phyloP scores from a whole-genome alignment of 73 alveolate species.

The Effrenium voratum region DNA sequence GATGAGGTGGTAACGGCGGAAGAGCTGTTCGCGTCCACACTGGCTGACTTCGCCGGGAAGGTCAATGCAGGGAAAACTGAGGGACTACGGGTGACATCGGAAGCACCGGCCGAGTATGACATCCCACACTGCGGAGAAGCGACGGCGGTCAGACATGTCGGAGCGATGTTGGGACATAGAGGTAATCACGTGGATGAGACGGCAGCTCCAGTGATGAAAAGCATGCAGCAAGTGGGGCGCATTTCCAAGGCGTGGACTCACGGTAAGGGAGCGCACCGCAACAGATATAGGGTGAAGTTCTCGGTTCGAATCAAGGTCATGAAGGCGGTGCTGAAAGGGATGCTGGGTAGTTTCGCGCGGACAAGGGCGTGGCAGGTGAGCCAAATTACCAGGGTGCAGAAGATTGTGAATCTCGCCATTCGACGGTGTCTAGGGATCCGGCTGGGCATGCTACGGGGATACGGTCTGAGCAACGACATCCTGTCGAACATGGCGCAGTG shows the following conservation, averaged over 20 bases:
- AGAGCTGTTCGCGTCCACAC: not conserved
- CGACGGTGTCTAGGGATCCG: no score
- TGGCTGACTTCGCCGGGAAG: not conserved
- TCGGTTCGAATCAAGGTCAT: no score
- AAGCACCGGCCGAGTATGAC: not conserved
- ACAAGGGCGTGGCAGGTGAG: no score
- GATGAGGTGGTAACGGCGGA: not conserved
- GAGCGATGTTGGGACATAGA: not conserved
- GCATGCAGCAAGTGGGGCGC: not conserved
- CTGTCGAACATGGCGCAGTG: not conserved
- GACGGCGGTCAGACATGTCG: not conserved
- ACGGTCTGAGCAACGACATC: not conserved
- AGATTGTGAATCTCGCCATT: no score
- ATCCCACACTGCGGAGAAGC: not conserved
- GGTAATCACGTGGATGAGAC: not conserved
- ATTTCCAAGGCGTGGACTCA: not conserved
- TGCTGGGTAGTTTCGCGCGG: no score
- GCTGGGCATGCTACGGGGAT: no score
- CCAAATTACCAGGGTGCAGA: no score
- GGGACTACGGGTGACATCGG: not conserved
- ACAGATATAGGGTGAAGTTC: not conserved
- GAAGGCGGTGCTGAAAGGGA: no score
- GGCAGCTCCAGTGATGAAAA: not conserved
- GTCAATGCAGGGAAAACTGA: conserved; percentile 10
- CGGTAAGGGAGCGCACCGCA: not conserved